Percentiles rank a stretch among this genome's conserved stretches.
These are phyloP conservation scores for Wallacemonas sp. DNA, from an alignment of 208 protist genomes.

Conservation along the genomic window DNA sequence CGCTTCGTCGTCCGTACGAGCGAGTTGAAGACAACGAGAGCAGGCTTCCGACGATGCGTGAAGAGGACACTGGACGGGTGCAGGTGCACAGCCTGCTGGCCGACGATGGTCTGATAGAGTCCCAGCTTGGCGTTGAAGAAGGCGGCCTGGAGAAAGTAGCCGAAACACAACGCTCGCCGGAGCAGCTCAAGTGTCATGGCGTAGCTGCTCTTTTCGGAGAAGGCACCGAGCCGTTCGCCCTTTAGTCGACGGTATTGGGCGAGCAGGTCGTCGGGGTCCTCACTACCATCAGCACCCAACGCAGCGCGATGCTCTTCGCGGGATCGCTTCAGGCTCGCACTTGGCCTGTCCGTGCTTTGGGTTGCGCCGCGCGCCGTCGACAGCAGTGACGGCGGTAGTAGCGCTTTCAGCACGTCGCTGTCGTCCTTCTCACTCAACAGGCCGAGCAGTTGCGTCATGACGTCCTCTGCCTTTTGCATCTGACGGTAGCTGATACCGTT, in stretches of 20 bases:
- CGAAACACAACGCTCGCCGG: slow-evolving; percentile 82
- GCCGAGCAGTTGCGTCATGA: slow-evolving; percentile 70
- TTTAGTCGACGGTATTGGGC: slow-evolving; percentile 23
- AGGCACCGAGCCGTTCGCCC: slow-evolving; percentile 10
- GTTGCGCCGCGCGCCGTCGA: not conserved
- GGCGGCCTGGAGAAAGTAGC: slow-evolving; percentile 87
- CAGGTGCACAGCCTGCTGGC: slow-evolving; percentile 79
- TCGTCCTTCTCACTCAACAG: slow-evolving; percentile 70
- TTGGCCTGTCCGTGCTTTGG: not conserved
- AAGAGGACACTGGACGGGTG: slow-evolving; percentile 91
- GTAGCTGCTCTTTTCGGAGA: slow-evolving; percentile 9
- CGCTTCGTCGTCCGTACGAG: slow-evolving; percentile 88
- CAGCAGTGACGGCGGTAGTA: slow-evolving; percentile 37
- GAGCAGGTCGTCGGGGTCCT: slow-evolving; percentile 28
- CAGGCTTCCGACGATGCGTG: slow-evolving; percentile 71
- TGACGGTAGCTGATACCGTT: slow-evolving; percentile 79
- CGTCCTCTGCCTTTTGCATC: slow-evolving; percentile 86
- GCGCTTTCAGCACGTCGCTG: slow-evolving; percentile 33
- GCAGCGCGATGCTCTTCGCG: slow-evolving; percentile 14
- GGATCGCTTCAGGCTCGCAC: not conserved
- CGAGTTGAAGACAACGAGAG: slow-evolving; percentile 87
- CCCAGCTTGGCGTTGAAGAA: slow-evolving; percentile 88
- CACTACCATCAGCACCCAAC: not conserved
- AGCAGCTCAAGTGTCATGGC: slow-evolving; percentile 53
- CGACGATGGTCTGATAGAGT: slow-evolving; percentile 82